A percentile compares a stretch with the other conserved stretches of the same genome.
phyloP scores from a whole-genome alignment of 176 grass and related monocot species.

The Ananas comosus region DNA sequence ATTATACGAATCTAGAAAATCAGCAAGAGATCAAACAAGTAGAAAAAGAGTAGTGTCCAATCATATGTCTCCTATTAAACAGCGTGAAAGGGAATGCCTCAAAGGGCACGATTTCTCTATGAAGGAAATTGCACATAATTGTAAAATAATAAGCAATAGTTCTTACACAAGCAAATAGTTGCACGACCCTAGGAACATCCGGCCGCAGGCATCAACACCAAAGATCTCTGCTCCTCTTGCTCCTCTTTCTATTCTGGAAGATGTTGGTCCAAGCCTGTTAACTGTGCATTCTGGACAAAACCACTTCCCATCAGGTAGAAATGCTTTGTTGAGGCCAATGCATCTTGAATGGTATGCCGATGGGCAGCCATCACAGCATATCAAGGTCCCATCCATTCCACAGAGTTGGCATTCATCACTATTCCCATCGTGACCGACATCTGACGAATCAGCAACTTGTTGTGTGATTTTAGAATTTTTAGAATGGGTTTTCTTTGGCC shows the following conservation, averaged over 20 bases:
- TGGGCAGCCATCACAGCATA: conserved; percentile 89
- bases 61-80: background rate
- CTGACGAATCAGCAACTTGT: conserved; percentile 24
- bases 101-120: too few relatives aligned
- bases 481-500: conserved; percentile 30
- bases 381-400: conserved; percentile 95
- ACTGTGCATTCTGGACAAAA: conserved; percentile 90
- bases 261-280: conserved; percentile 59
- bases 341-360: conserved; percentile 98
- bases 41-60: background rate
- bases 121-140: background rate
- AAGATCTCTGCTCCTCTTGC: conserved; percentile 71
- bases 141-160: conserved; percentile 9
- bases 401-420: conserved; percentile 93
- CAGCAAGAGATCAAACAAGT: background rate
- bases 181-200: conserved; percentile 72
- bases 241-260: conserved; percentile 66
- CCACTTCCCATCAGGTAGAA: conserved; percentile 62
- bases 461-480: conserved; percentile 32
- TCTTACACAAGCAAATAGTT: conserved; percentile 98
- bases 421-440: conserved; percentile 64
- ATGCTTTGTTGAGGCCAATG: conserved; percentile 80
- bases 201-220: conserved; percentile 56
- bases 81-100: too few relatives aligned
- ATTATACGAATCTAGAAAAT: background rate